phyloP scores from a whole-genome alignment of 2,329 filamentous ascomycete genomes.

The Sporothrix brunneoviolacea region DNA sequence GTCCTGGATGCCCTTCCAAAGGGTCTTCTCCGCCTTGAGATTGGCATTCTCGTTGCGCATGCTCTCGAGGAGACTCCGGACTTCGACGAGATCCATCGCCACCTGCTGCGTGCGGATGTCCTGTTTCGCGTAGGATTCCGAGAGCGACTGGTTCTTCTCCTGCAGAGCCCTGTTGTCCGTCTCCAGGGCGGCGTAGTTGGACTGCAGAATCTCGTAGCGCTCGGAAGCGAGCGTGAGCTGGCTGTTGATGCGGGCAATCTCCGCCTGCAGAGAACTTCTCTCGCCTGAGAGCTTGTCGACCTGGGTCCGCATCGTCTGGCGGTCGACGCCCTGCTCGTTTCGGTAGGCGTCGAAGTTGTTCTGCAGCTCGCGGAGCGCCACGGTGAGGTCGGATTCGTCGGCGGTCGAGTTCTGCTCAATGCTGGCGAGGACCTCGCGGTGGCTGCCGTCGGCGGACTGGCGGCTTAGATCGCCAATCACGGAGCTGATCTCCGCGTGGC shows the following conservation, averaged over 20 bases:
- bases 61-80: slow-evolving; percentile 73
- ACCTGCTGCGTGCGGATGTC: slow-evolving; percentile 87
- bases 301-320: slow-evolving; percentile 76
- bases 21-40: slow-evolving; percentile 86
- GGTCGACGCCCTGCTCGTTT: slow-evolving; percentile 75
- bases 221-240: slow-evolving; percentile 77
- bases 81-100: slow-evolving; percentile 86
- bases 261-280: slow-evolving; percentile 73
- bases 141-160: slow-evolving; percentile 68
- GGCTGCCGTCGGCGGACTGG: slow-evolving; percentile 55
- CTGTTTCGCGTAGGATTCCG: slow-evolving; percentile 80
- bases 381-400: slow-evolving; percentile 62
- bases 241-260: slow-evolving; percentile 71
- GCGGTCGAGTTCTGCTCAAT: slow-evolving; percentile 48
- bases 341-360: slow-evolving; percentile 84
- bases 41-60: slow-evolving; percentile 87
- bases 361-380: slow-evolving; percentile 80
- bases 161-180: slow-evolving; percentile 81
- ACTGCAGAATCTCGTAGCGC: slow-evolving; percentile 81
- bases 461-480: slow-evolving; percentile 48
- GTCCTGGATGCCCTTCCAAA: slow-evolving; percentile 91
- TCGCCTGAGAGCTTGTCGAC: slow-evolving; percentile 74
- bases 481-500: slow-evolving; percentile 56
- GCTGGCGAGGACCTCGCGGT: slow-evolving; percentile 48
- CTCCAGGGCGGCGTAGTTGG: slow-evolving; percentile 78